phyloP scores from a whole-genome alignment of 345 rosid species.

The Arabidopsis suecica region DNA sequence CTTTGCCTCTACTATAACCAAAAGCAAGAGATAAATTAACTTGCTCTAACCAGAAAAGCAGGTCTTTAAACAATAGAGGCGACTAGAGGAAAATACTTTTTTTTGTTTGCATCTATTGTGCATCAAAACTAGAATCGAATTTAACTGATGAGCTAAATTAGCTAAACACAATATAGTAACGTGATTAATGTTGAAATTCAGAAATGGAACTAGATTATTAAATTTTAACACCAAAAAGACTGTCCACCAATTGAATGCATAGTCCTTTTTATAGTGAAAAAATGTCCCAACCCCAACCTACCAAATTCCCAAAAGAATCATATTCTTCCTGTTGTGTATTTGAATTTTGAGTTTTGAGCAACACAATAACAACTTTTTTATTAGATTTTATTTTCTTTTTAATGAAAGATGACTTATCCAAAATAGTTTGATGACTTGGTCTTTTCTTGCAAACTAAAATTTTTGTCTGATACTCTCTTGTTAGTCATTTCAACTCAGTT shows the following conservation, averaged over 20 bases:
- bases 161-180: neutral
- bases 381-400: neutral
- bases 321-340: conserved; percentile 4
- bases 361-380: neutral
- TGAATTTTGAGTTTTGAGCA: neutral
- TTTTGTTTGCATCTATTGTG: neutral
- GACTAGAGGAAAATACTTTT: neutral
- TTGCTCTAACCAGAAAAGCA: conserved; percentile 3
- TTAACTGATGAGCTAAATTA: neutral
- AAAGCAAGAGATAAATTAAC: neutral
- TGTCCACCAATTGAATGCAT: conserved; percentile 23
- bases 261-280: neutral
- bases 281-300: neutral
- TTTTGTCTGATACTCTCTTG: too few relatives aligned
- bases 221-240: neutral
- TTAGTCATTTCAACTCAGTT: too few relatives aligned
- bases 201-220: neutral
- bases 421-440: neutral
- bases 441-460: neutral
- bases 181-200: neutral
- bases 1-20: neutral
- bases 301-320: neutral
- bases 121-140: neutral
- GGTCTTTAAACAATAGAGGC: neutral
- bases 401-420: neutral